A percentile compares a stretch with the other conserved stretches of the same genome.
phyloP scores from a whole-genome alignment of 345 rosid species.

The Citrus sp. region DNA sequence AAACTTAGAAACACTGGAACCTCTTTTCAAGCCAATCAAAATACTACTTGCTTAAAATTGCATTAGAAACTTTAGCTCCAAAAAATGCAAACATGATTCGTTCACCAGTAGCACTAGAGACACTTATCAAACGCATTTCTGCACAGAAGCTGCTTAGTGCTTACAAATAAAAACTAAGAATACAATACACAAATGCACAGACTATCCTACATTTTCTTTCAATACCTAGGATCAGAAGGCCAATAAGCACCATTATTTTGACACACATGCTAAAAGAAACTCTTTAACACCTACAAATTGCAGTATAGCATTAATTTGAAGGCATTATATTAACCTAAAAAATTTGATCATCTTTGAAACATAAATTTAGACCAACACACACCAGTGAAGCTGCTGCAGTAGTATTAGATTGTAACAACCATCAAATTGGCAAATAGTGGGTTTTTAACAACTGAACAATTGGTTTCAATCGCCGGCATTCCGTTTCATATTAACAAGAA shows the following conservation, averaged over 20 bases:
- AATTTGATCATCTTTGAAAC: neutral
- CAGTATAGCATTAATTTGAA: neutral
- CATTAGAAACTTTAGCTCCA: neutral
- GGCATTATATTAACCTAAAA: too few relatives aligned
- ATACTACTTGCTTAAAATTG: neutral
- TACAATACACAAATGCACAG: neutral
- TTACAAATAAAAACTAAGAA: neutral
- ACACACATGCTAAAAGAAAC: neutral
- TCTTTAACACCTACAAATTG: neutral
- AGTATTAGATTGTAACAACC: too few relatives aligned
- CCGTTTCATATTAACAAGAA: neutral
- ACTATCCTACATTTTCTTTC: neutral
- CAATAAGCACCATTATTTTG: neutral
- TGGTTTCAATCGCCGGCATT: neutral
- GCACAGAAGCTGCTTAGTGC: neutral
- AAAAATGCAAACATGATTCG: neutral
- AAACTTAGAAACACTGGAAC: neutral
- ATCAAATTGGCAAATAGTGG: neutral
- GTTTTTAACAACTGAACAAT: neutral
- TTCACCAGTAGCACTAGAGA: neutral
- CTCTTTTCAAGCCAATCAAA: too few relatives aligned
- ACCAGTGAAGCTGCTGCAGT: neutral
- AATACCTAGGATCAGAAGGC: neutral
- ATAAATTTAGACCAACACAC: neutral
- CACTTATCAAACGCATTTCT: neutral